phyloP scores from a whole-genome alignment of 176 grass and related monocot genomes.

The Eremochloa ophiuroides region DNA sequence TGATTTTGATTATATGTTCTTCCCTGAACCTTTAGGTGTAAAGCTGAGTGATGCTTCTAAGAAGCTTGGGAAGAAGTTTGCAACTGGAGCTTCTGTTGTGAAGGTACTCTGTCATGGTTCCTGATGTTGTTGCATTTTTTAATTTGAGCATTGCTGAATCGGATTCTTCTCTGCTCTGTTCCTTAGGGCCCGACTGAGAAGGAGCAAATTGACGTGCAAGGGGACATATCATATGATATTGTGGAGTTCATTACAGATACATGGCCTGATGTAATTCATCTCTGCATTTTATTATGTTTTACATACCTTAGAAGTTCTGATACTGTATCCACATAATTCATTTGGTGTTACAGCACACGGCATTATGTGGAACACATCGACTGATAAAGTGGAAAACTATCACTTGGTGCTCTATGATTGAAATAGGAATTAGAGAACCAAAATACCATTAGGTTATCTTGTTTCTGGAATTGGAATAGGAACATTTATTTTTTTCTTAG shows the following conservation, averaged over 20 bases:
- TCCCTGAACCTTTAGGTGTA: slow-evolving; percentile 49
- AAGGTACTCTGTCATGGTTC: slow-evolving; percentile 45
- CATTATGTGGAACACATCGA: neutral
- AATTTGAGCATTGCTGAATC: neutral
- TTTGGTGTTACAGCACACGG: neutral
- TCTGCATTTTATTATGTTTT: slow-evolving; percentile 15
- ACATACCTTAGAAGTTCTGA: neutral
- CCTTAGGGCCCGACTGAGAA: slow-evolving; percentile 92
- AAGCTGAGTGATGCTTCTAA: slow-evolving; percentile 97
- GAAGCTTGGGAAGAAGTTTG: slow-evolving; percentile 99
- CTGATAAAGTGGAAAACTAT: neutral
- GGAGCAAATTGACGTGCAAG: slow-evolving; percentile 99
- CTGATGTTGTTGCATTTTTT: neutral
- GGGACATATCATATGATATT: slow-evolving; percentile 96
- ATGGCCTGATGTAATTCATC: slow-evolving; percentile 82
- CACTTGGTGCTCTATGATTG: neutral
- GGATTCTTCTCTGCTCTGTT: neutral
- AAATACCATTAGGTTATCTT: neutral
- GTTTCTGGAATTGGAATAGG: too few relatives aligned
- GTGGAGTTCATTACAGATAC: slow-evolving; percentile 97
- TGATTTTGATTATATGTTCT: slow-evolving; percentile 11
- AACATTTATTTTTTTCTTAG: too few relatives aligned
- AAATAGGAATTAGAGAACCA: neutral
- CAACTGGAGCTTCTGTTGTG: slow-evolving; percentile 97
- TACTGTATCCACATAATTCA: neutral